phyloP scores from a whole-genome alignment of 1,284 basidiomycete genomes.

The Cutaneotrichosporon cutaneum region DNA sequence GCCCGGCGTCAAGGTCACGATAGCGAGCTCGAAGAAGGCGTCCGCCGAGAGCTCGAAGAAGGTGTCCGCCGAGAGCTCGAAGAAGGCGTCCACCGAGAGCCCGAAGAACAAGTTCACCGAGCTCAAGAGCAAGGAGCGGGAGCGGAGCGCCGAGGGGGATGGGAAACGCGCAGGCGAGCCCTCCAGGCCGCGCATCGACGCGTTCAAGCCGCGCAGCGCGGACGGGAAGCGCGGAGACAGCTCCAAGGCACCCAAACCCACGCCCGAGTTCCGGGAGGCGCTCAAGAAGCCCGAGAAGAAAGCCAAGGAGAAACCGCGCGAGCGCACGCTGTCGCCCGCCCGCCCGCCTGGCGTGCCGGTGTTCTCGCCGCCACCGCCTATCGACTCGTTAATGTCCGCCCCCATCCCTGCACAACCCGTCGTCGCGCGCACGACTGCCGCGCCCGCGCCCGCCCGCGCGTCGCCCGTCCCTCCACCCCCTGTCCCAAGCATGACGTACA shows the following conservation, averaged over 20 bases:
- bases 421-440: conserved; percentile 10
- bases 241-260: background rate
- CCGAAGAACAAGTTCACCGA: background rate
- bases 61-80: background rate
- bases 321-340: background rate
- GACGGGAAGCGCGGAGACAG: background rate
- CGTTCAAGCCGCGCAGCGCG: background rate
- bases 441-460: conserved; percentile 42
- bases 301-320: background rate
- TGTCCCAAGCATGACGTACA: conserved; percentile 15
- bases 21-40: background rate
- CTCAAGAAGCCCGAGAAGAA: conserved; percentile 8
- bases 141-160: background rate
- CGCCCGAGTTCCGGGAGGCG: conserved; percentile 5
- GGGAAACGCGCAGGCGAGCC: background rate
- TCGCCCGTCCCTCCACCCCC: conserved; percentile 26
- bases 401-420: background rate
- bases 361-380: conserved; percentile 3
- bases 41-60: background rate
- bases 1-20: conserved; percentile 5
- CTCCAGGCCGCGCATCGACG: background rate
- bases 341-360: background rate
- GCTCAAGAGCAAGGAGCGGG: conserved; percentile 4
- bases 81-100: background rate
- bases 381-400: conserved; percentile 1